Evolutionary conservation across 169 alveolate species (phyloP), one percentile per base, ranked within the genome.

Genomic region (Ichthyophthirius multifiliis): DNA sequence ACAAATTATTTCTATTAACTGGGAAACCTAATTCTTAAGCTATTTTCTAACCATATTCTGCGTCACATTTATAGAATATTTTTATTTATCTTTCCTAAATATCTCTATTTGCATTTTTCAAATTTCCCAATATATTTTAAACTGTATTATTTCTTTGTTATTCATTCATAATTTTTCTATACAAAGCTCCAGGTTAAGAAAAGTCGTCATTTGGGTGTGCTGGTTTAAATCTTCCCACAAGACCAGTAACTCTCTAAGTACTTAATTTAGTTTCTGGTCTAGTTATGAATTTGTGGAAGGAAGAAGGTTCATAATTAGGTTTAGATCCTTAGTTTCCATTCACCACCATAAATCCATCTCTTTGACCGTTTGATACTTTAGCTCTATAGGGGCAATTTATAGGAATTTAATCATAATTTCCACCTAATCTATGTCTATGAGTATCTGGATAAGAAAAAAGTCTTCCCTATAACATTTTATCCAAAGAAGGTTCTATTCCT

Each of bases 401-500:
- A 23, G 97, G 97, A 76, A 94, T 76, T 82, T 88, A 47, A 16
- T 87, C 89, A 87, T 77, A 92, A 85, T 92, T 94, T 39, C 93
- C 84, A 31, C 95, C 89, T 23, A 94, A 88, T 82, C 97, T 81
- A 82, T 92, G 93, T 74, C 96, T 77, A 48, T 94, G 96, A 15
- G 97, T 87, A 81, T 94, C 97, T 12, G 95, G 86, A 74, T 94
- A 94, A 16, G 96, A 88, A 90, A 94, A 94, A 23, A 94, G 86
- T 76, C 97, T 85, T 43, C 94, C 97, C 76, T 94, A 89, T 16
- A 94, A 89, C 93, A 94, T 90, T 43, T 85, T 87, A 75, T 94
- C 97, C n/a, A 88, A 85, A 65, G 94, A 83, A 64, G 95, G 89
- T 75, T 94, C 97, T 44, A 94, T 94, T 37, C 97, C 97, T 32